Evolutionary conservation across 495 filamentous ascomycete genomes (phyloP), one percentile per base, ranked within the genome.

Genomic region (Talaromyces ruber): DNA sequence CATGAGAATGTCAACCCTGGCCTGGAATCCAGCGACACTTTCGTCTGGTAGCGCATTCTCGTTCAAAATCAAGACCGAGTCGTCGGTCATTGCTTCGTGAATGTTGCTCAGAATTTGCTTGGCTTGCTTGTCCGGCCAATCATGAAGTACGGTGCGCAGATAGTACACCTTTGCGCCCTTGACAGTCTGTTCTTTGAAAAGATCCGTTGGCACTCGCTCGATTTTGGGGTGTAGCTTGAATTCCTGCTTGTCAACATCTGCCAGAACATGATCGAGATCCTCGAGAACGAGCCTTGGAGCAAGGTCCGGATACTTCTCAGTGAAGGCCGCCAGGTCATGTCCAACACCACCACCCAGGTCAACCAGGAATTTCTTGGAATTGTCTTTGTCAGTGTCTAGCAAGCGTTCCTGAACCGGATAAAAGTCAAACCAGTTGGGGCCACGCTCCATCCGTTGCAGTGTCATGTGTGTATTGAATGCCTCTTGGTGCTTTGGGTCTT

Each of bases 181-280:
- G 11, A 34, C 9, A 11, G 30, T 34, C 30, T 34, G 30, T 34
- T 12, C 30, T 34, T 32, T 9, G 30, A 32, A 32, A 32, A 32
- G 30, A 32, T 32, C 30, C 12, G 30, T 32, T 32, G 30, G 30
- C 30, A 32, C 30, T 32, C 62, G 47, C 66, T 73, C 70, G 30
- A 64, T 67, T 45, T 79, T 68, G 1, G 79, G 80, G 62, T 84
- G 81, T 4, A 68, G 66, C 8, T 72, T 73, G 63, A 83, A 82
- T 63, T 84, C 80, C 62, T 84, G 74, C 63, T 85, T 70, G 0
- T 56, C 57, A 58, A 77, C 70, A 5, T 64, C 58, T 26, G 70
- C 70, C 51, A 82, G 75, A 6, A 76, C 74, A 0, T 66, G 61
- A 0, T 76, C 72, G 0, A 81, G 68, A 57, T 84, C 82, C 66